phyloP scores from a whole-genome alignment of 495 filamentous ascomycete genomes.

The Cairneyella variabilis region DNA sequence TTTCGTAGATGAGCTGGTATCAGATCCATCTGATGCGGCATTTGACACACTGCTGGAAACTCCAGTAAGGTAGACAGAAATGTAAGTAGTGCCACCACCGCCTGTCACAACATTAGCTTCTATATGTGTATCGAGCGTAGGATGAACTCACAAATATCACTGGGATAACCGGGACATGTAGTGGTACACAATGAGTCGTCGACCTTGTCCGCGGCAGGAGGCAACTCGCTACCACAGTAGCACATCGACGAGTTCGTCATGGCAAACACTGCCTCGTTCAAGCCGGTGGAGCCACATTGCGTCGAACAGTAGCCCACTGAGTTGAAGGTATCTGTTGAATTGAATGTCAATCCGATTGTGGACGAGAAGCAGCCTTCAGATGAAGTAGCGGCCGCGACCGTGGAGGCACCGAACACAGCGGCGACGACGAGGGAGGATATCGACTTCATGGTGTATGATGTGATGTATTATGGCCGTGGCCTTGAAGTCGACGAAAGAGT shows the following conservation, averaged over 20 bases:
- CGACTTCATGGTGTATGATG: conserved; percentile 20
- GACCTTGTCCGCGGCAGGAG: conserved; percentile 41
- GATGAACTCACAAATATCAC: conserved; percentile 51
- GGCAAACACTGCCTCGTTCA: conserved; percentile 32
- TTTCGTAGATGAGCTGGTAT: conserved; percentile 13
- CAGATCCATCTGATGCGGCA: conserved; percentile 7
- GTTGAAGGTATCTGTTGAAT: conserved; percentile 33
- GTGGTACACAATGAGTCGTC: conserved; percentile 50
- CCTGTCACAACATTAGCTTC: conserved; percentile 34
- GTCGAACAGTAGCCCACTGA: conserved; percentile 37
- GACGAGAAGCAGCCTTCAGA: conserved; percentile 41
- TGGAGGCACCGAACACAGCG: conserved; percentile 5
- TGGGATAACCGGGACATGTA: conserved; percentile 50
- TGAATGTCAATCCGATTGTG: conserved; percentile 26
- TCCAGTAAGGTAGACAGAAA: conserved; percentile 50
- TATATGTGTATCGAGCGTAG: not conserved
- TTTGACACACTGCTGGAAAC: conserved; percentile 29
- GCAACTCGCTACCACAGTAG: conserved; percentile 59
- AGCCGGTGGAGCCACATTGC: conserved; percentile 29
- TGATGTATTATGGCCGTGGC: conserved; percentile 13
- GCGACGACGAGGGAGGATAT: conserved; percentile 13
- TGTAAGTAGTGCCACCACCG: conserved; percentile 42
- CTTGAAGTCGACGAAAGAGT: conserved; percentile 7
- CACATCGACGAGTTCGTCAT: conserved; percentile 44
- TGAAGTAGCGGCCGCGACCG: not conserved